phyloP scores from a whole-genome alignment of 768 basidiomycete genomes.

The Termitomyces sp. region DNA sequence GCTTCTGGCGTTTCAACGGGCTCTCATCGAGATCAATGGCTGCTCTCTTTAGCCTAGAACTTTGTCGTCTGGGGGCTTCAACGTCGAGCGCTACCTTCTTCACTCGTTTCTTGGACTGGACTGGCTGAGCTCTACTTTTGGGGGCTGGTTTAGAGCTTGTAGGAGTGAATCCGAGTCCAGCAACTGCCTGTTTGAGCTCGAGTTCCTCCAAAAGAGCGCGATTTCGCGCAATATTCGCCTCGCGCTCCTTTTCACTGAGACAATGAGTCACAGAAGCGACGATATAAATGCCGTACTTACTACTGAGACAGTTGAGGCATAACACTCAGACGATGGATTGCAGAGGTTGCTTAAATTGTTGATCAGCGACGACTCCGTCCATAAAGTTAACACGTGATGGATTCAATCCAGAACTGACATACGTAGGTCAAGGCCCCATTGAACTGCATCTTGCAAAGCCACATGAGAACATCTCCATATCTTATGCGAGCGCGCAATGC shows the following conservation, averaged over 20 bases:
- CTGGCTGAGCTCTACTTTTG: conserved; percentile 51
- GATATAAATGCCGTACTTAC: conserved; percentile 24
- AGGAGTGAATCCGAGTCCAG: conserved; percentile 42
- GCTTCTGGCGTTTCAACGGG: conserved; percentile 55
- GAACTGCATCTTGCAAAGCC: background rate
- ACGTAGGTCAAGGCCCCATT: too few species aligned
- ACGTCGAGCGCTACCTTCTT: conserved; percentile 45
- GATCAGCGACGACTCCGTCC: too few species aligned
- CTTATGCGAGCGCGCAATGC: background rate
- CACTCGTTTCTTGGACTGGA: conserved; percentile 49
- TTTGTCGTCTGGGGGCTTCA: conserved; percentile 58
- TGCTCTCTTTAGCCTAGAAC: conserved; percentile 52
- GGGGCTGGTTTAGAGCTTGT: conserved; percentile 26
- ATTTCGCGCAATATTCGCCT: conserved; percentile 80
- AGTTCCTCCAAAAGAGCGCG: conserved; percentile 69
- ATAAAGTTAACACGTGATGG: background rate
- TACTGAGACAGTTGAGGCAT: conserved; percentile 49
- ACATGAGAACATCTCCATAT: background rate
- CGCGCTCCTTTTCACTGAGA: conserved; percentile 60
- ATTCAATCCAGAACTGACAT: too few species aligned
- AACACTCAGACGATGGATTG: background rate
- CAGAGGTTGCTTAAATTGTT: background rate
- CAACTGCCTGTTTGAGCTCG: conserved; percentile 54
- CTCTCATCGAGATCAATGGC: conserved; percentile 57
- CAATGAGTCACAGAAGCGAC: background rate